Base-by-base conservation (phyloP, 225 moss, liverwort and hornwort genomes). In the Marchantia paleacea region DNA sequence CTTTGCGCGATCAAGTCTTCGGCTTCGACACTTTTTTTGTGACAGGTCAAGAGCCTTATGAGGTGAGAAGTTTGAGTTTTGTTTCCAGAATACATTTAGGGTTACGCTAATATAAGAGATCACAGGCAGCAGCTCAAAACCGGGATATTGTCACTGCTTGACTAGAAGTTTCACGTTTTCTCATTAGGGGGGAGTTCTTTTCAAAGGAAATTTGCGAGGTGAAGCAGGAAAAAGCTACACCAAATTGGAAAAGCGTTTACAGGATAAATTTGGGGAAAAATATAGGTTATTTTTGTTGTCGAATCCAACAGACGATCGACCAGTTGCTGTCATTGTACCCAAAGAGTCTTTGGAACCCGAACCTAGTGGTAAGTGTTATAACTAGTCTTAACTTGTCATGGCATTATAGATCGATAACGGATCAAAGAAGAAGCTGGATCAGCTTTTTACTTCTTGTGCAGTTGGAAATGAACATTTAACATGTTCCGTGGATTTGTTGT, bases 1-100 rank as follows among this genome's bases (percentile, higher is more conserved):
- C 81, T 31, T 72, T 89, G 19, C 89, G 86, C 6, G 80, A 89
- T 54, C 87, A 87, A 87, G 89, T 89, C 6, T 89, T 89, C 55
- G 87, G 89, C 4, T 89, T 89, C 76, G 89, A 89, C 78, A 89
- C 89, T 0, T 89, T 89, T 78, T 89, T 89, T 81, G 87, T 89
- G 9, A 89, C 87, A 79, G 77, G 85, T 79, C 87, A 89, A 76
- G 89, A 89, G 74, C 89, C 89, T n/a, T 89, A 89, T 31, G 89
- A 89, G 86, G 88, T 89, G 57, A 81, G 83, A 50, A 52, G 22
- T 72, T 26, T 68, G 50, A 49, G 13, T 64, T 7, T 67, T 25
- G 14, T 62, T 29, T 52, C 63, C 48, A 1, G n/a, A 49, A 52
- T 50, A n/a, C 12, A 0, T 39, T 4, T 10, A 19, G 7, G 0